These are phyloP conservation scores for Hysterium pulicare DNA, from an alignment of 2,329 filamentous ascomycete species.

Conservation along the genomic window DNA sequence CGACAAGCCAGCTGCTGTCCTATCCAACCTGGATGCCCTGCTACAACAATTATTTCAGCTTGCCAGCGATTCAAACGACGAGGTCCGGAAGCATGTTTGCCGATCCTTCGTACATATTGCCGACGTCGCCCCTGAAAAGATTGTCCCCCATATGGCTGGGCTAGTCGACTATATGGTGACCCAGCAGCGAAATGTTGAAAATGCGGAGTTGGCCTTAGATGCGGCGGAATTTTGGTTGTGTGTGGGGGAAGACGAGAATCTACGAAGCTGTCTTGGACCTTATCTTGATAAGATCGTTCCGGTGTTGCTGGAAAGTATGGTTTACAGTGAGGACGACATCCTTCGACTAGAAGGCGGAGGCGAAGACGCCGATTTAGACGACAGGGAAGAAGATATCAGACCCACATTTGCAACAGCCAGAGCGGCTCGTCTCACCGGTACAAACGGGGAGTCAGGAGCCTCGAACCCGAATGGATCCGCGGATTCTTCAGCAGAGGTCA, in stretches of 20 bases:
- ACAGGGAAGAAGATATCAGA: conserved; percentile 85
- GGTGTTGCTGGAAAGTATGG: conserved; percentile 88
- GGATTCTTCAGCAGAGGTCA: conserved; percentile 43
- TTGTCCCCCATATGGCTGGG: conserved; percentile 80
- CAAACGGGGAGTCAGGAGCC: conserved; percentile 40
- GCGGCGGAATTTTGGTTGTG: conserved; percentile 98
- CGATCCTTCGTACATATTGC: conserved; percentile 89
- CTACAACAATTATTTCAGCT: conserved; percentile 80
- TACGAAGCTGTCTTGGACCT: conserved; percentile 73
- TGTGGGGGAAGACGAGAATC: conserved; percentile 78
- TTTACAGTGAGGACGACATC: conserved; percentile 93
- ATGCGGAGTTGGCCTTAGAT: conserved; percentile 87
- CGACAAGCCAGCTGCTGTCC: conserved; percentile 75
- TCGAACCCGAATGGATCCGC: conserved; percentile 42
- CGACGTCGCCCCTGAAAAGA: conserved; percentile 84
- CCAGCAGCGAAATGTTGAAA: conserved; percentile 77
- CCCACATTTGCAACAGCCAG: conserved; percentile 80
- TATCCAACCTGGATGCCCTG: conserved; percentile 76
- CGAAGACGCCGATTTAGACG: conserved; percentile 86
- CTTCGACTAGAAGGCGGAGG: conserved; percentile 72
- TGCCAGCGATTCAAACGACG: conserved; percentile 69
- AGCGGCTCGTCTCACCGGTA: conserved; percentile 54
- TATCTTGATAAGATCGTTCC: conserved; percentile 84
- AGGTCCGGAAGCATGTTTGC: conserved; percentile 90
- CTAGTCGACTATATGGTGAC: conserved; percentile 90